Evolutionary conservation across 2,329 filamentous ascomycete genomes (phyloP).

Genomic region (Exophiala bonariae): DNA sequence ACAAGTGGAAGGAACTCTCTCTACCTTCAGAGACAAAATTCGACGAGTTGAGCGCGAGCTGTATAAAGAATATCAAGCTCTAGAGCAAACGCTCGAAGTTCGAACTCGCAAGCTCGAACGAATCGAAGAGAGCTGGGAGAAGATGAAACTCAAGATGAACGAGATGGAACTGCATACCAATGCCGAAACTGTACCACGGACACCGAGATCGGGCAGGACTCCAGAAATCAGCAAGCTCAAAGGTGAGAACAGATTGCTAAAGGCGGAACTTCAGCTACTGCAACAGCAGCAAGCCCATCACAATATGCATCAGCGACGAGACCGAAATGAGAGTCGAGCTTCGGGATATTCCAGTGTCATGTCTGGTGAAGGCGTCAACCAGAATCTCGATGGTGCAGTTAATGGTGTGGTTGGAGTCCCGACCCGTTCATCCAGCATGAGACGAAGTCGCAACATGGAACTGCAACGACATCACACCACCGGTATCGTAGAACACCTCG

Average conservation of each 20-base stretch:
- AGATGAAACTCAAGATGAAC: conserved; percentile 42
- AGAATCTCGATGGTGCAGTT: conserved; percentile 13
- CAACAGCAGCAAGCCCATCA: conserved; percentile 38
- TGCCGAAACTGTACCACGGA: conserved; percentile 12
- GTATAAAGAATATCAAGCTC: conserved; percentile 83
- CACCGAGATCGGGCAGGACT: conserved; percentile 31
- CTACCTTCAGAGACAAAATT: conserved; percentile 75
- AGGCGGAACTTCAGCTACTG: conserved; percentile 67
- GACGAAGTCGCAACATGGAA: conserved; percentile 19
- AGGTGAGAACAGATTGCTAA: conserved; percentile 60
- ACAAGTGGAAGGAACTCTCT: conserved; percentile 77
- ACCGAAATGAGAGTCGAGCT: conserved; percentile 24
- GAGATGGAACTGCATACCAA: conserved; percentile 23
- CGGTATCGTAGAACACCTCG: conserved; percentile 47
- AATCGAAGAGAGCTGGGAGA: conserved; percentile 76
- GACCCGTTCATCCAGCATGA: conserved; percentile 33
- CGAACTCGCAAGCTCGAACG: conserved; percentile 84
- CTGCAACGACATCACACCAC: conserved; percentile 52
- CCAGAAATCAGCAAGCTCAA: conserved; percentile 61
- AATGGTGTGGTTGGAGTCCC: conserved; percentile 27
- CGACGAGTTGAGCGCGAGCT: conserved; percentile 84
- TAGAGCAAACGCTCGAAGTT: conserved; percentile 77
- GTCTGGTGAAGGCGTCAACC: conserved; percentile 19
- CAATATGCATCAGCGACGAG: conserved; percentile 19
- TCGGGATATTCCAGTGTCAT: conserved; percentile 23